A percentile compares a stretch with the other conserved stretches of the same genome.
Conservation (phyloP, 768 basidiomycete species). For the Gloeopeniophorella convolvens region DNA sequence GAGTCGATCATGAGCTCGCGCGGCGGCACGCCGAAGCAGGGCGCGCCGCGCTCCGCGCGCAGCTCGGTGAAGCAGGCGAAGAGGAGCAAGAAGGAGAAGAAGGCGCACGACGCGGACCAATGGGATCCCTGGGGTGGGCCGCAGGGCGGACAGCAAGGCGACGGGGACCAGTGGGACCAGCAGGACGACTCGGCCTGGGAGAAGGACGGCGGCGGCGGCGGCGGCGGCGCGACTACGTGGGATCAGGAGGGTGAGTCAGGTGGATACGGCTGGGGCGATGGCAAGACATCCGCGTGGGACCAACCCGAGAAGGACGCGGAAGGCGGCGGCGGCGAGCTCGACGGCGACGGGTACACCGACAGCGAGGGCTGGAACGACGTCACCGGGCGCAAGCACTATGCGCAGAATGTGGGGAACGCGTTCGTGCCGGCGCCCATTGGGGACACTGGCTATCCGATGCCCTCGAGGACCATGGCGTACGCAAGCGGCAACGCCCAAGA, state of each 20-base stretch:
- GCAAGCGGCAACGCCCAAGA: conserved; percentile 7
- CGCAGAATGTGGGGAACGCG: conserved; percentile 2
- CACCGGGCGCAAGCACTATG: conserved; percentile 4
- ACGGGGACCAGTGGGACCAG: too few relatives aligned
- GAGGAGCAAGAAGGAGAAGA: conserved; percentile 14
- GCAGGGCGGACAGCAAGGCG: background rate
- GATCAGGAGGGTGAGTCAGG: background rate
- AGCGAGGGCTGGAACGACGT: conserved; percentile 14
- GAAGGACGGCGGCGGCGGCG: background rate
- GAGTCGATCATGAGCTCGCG: conserved; percentile 9
- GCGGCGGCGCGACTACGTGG: background rate
- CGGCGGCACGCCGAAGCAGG: conserved; percentile 1
- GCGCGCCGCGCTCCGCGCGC: conserved; percentile 3
- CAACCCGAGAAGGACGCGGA: conserved; percentile 2
- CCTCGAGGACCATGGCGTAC: conserved; percentile 22
- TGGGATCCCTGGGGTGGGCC: background rate
- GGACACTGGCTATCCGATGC: conserved; percentile 15
- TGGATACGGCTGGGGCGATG: background rate
- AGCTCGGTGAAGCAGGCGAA: conserved; percentile 1
- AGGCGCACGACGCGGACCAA: conserved; percentile 4
- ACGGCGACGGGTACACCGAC: conserved; percentile 11
- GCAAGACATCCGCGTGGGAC: background rate
- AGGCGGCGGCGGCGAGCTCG: conserved; percentile 3
- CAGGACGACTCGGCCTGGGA: background rate
- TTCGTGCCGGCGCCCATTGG: conserved; percentile 6